Percentiles rank a stretch among this genome's conserved stretches.
Evolutionary conservation across 306 rosid species (phyloP).

Genomic region (Citrullus colocynthis): DNA sequence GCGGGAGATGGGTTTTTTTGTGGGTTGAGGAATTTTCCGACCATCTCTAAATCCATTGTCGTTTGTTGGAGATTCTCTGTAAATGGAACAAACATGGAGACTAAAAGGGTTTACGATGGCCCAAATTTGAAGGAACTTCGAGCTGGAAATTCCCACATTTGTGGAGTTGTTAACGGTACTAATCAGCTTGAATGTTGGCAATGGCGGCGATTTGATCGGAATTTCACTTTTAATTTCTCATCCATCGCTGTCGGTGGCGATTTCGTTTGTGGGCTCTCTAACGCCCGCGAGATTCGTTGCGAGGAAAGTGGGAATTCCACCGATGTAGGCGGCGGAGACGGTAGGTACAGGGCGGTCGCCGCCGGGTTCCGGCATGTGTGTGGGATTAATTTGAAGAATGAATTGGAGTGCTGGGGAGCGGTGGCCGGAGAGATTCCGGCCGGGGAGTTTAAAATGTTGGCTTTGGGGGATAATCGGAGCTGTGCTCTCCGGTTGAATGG

Average conservation of each 20-base stretch:
- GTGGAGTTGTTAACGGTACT: constrained; percentile 32
- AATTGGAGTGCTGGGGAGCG: constrained; percentile 62
- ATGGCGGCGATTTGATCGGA: constrained; percentile 23
- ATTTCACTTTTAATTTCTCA: constrained; percentile 2
- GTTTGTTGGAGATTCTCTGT: constrained; percentile 73
- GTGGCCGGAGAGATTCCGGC: constrained; percentile 19
- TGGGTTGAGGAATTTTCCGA: constrained; percentile 24
- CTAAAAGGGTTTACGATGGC: constrained; percentile 36
- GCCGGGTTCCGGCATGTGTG: constrained; percentile 62
- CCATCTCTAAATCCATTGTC: constrained; percentile 21
- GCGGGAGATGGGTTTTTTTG: constrained; percentile 66
- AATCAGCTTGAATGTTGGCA: constrained; percentile 58
- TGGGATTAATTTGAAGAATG: constrained; percentile 22
- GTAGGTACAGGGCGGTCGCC: constrained; percentile 18
- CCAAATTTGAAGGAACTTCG: constrained; percentile 22
- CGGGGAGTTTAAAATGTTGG: constrained; percentile 43
- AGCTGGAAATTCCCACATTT: constrained; percentile 48
- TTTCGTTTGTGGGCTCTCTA: constrained; percentile 47
- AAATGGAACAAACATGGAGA: constrained; percentile 14
- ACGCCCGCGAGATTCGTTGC: constrained; percentile 27
- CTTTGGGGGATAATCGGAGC: constrained; percentile 59
- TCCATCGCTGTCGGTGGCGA: constrained; percentile 51
- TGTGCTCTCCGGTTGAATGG: constrained; percentile 36
- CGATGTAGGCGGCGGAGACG: not conserved
- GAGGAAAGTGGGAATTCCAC: constrained; percentile 16